Conservation (phyloP, 805 yeast species). For the Candida railenensis region DNA sequence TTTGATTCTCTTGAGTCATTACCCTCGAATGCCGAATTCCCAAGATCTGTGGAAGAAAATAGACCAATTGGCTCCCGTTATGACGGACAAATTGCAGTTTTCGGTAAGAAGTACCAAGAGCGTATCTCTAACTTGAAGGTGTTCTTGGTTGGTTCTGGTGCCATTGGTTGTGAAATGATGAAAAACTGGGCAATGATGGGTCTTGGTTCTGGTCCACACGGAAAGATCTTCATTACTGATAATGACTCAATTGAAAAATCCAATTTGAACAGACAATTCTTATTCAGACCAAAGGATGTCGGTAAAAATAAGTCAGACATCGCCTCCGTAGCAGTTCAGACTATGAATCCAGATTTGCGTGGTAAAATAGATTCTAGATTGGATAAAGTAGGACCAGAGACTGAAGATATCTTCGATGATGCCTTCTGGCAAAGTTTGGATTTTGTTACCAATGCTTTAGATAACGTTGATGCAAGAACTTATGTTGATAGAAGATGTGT, state of each 20-base stretch:
- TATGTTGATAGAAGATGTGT: slow-evolving; percentile 97
- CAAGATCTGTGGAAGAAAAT: slow-evolving; percentile 70
- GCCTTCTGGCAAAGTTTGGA: slow-evolving; percentile 82
- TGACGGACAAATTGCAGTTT: slow-evolving; percentile 94
- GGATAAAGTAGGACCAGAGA: slow-evolving; percentile 92
- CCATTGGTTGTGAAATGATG: slow-evolving; percentile 98
- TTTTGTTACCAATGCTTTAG: slow-evolving; percentile 94
- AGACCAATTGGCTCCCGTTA: slow-evolving; percentile 79
- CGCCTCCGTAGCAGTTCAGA: slow-evolving; percentile 80
- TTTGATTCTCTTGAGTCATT: slow-evolving; percentile 92
- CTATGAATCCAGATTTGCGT: slow-evolving; percentile 79
- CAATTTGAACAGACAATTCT: slow-evolving; percentile 92
- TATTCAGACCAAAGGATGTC: slow-evolving; percentile 92
- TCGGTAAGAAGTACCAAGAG: slow-evolving; percentile 77
- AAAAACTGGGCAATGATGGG: slow-evolving; percentile 99
- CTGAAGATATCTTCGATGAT: slow-evolving; percentile 84
- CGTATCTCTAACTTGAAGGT: slow-evolving; percentile 73
- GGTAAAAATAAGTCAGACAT: slow-evolving; percentile 88
- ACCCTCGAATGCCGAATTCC: slow-evolving; percentile 57
- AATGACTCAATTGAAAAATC: slow-evolving; percentile 95
- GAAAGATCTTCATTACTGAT: slow-evolving; percentile 84
- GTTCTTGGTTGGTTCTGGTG: slow-evolving; percentile 95
- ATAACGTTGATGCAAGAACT: slow-evolving; percentile 96
- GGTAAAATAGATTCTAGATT: slow-evolving; percentile 75
- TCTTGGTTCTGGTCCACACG: slow-evolving; percentile 86